A percentile compares a stretch with the other conserved stretches of the same genome.
Conservation (phyloP, 2,329 filamentous ascomycete species). For the Hysterium pulicare region DNA sequence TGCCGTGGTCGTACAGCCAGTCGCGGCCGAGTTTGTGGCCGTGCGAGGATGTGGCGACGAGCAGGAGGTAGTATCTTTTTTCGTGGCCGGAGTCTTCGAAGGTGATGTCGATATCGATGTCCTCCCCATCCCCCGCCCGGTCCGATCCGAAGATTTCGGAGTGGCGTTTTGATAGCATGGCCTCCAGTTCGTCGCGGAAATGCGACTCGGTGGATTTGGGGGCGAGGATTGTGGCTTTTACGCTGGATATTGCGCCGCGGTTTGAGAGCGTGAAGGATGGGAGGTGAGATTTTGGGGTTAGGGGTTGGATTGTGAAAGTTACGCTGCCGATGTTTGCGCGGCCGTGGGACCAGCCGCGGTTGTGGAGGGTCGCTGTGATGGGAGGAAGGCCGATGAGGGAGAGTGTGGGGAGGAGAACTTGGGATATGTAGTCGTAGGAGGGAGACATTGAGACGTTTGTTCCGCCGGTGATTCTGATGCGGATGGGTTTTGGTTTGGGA, state of each 20-base stretch:
- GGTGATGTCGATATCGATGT: slow-evolving; percentile 11
- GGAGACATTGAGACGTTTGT: slow-evolving; percentile 57
- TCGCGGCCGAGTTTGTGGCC: slow-evolving; percentile 52
- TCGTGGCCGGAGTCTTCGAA: slow-evolving; percentile 44
- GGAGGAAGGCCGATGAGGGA: slow-evolving; percentile 48
- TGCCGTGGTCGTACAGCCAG: slow-evolving; percentile 42
- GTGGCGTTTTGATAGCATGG: slow-evolving; percentile 19
- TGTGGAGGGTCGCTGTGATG: slow-evolving; percentile 42
- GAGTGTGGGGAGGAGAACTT: slow-evolving; percentile 56
- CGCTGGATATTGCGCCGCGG: slow-evolving; percentile 21
- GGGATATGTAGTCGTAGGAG: slow-evolving; percentile 54
- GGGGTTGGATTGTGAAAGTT: slow-evolving; percentile 47
- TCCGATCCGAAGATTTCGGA: slow-evolving; percentile 16
- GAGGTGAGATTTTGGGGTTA: slow-evolving; percentile 22
- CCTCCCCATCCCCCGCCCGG: slow-evolving; percentile 11
- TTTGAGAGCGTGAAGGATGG: slow-evolving; percentile 35
- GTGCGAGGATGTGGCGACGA: slow-evolving; percentile 51
- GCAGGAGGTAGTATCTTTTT: slow-evolving; percentile 51
- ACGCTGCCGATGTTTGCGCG: slow-evolving; percentile 46
- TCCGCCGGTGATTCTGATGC: slow-evolving; percentile 52
- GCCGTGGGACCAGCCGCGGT: slow-evolving; percentile 55
- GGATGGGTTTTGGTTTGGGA: slow-evolving; percentile 13
- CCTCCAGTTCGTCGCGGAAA: slow-evolving; percentile 23
- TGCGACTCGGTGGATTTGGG: slow-evolving; percentile 29
- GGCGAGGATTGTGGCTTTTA: slow-evolving; percentile 39